A percentile compares a stretch with the other conserved stretches of the same genome.
These are phyloP conservation scores for Phytopythium aichiense DNA, from an alignment of 352 stramenopile species.

Conservation along the genomic window DNA sequence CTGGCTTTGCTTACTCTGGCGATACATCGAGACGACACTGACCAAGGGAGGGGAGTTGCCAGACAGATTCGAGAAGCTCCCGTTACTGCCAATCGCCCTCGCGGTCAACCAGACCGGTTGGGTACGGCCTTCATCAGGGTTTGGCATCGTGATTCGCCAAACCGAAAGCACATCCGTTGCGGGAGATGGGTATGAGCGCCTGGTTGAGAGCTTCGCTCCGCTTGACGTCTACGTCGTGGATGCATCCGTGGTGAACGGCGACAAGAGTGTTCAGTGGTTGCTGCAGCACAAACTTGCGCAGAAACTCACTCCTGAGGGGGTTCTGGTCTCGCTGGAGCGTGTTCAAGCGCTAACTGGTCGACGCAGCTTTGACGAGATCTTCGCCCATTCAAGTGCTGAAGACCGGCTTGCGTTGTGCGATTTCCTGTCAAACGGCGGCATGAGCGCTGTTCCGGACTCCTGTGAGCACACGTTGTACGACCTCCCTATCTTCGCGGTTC, in stretches of 20 bases:
- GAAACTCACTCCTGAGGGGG: conserved; percentile 38
- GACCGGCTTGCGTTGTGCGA: conserved; percentile 35
- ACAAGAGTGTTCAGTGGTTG: conserved; percentile 42
- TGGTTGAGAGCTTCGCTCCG: conserved; percentile 30
- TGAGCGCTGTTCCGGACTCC: conserved; percentile 26
- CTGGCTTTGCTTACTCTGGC: conserved; percentile 52
- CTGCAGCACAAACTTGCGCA: conserved; percentile 33
- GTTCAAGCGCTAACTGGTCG: conserved; percentile 26
- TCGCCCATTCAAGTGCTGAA: conserved; percentile 16
- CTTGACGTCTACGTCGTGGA: conserved; percentile 44
- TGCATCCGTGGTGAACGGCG: conserved; percentile 29
- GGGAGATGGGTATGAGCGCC: conserved; percentile 10
- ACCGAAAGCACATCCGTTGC: conserved; percentile 10
- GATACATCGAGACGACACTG: conserved; percentile 41
- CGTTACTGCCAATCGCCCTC: conserved; percentile 32
- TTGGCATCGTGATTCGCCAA: conserved; percentile 33
- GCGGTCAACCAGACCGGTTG: conserved; percentile 20
- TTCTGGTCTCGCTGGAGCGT: conserved; percentile 32
- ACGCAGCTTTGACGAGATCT: conserved; percentile 35
- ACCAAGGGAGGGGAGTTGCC: conserved; percentile 19
- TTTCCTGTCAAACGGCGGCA: conserved; percentile 37
- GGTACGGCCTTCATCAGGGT: conserved; percentile 24
- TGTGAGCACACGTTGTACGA: conserved; percentile 37
- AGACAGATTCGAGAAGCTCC: conserved; percentile 31
- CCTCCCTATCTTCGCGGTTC: conserved; percentile 45